Conservation (phyloP, 768 basidiomycete species). For the Lactifluus subvellereus region DNA sequence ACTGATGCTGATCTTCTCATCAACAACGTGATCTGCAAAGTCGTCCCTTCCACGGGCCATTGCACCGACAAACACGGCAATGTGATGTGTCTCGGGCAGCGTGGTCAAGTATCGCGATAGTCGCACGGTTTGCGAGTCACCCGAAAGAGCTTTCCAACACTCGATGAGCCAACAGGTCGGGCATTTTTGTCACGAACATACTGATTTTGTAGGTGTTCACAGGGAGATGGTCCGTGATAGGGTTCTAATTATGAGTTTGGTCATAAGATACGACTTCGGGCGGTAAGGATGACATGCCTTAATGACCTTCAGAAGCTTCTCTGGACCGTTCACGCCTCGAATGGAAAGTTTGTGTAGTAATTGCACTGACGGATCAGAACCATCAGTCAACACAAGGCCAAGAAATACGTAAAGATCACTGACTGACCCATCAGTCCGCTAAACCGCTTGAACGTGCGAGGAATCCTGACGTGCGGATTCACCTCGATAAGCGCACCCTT, state of each 20-base stretch:
- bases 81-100: slow-evolving; percentile 78
- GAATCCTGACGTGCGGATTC: slow-evolving; percentile 96
- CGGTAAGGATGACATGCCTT: slow-evolving; percentile 48
- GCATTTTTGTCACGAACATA: slow-evolving; percentile 38
- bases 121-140: slow-evolving; percentile 77
- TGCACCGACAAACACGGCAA: slow-evolving; percentile 95
- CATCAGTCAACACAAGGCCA: not conserved
- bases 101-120: slow-evolving; percentile 81
- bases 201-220: slow-evolving; percentile 94
- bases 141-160: slow-evolving; percentile 65
- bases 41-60: slow-evolving; percentile 97
- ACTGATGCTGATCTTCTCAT: slow-evolving; percentile 95
- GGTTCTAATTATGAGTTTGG: slow-evolving; percentile 55
- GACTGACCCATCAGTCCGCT: slow-evolving; percentile 92
- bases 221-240: slow-evolving; percentile 89
- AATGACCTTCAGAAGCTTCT: slow-evolving; percentile 95
- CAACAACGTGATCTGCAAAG: slow-evolving; percentile 92
- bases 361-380: slow-evolving; percentile 58
- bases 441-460: slow-evolving; percentile 97
- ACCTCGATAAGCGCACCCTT: slow-evolving; percentile 96
- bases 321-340: slow-evolving; percentile 91
- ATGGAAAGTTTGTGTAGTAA: slow-evolving; percentile 94
- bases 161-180: slow-evolving; percentile 8
- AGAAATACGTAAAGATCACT: not conserved
- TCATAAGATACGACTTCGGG: not conserved